Base-by-base conservation (phyloP, 441 rosid genomes). In the Flueggea neowawraea region DNA sequence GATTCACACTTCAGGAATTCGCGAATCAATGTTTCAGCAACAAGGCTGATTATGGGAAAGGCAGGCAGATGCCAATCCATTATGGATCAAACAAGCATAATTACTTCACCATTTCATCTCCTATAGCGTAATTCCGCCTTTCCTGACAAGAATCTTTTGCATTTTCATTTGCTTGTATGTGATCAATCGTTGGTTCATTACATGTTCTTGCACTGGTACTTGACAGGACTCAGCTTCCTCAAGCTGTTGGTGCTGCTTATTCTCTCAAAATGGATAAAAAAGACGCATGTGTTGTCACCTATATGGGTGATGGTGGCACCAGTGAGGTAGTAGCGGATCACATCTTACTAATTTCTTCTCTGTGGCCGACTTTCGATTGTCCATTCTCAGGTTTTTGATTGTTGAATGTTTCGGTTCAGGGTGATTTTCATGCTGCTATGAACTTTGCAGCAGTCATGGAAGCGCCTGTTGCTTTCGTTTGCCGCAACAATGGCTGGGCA, bases 401-500 rank as follows among this genome's bases (percentile, higher is more conserved):
- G 58, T 17, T 47, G 49, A 58, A 28, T 10, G 16, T 60, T 10
- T 54, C 58, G 33, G 60, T 58, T 4, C 70, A 86, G 96, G 96
- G 96, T 62, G 94, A 89, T 74, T 89, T 89, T 65, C 96, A 89
- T 61, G 96, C 96, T n/a, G 90, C 81, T 41, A 41, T 89, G 73
- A 89, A 89, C 73, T 89, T 87, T 12, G 96, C 90, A 45, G 94
- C 96, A 6, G 96, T 89, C 5, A 54, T 70, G 83, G 90, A 85
- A 67, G 84, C 90, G 48, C 96, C 96, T 0, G 84, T 89, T 0
- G 63, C 85, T 44, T 87, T 87, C 57, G 58, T 89, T 52, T 89
- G 96, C 61, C 80, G 96, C 5, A 89, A 89, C 83, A 89, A 87
- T 53, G 94, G 96, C 60, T 89, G 94, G 91, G 96, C 96, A 31